These are phyloP conservation scores for Psilocybe subaeruginosa DNA, from an alignment of 768 basidiomycete species.

Conservation along the genomic window DNA sequence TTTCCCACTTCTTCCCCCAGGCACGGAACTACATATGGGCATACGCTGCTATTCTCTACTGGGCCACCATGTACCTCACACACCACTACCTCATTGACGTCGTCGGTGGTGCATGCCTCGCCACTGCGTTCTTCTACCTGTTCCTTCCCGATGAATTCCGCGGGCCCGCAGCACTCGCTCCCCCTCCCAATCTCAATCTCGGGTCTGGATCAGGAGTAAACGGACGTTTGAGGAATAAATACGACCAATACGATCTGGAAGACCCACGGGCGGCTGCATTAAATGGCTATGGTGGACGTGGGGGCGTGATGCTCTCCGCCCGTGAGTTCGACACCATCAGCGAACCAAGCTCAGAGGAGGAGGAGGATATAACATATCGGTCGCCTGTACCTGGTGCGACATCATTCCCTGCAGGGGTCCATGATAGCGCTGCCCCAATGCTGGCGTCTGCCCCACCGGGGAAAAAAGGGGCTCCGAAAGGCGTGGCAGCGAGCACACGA, in stretches of 20 bases:
- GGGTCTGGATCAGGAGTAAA: no score
- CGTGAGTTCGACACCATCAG: constrained; percentile 56
- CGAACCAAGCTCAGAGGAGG: constrained; percentile 64
- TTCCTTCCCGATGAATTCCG: constrained; percentile 84
- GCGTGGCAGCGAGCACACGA: constrained; percentile 23
- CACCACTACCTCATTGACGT: constrained; percentile 99
- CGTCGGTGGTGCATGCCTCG: constrained; percentile 90
- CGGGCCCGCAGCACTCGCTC: constrained; percentile 50
- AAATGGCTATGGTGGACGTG: constrained; percentile 23
- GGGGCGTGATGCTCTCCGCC: constrained; percentile 39
- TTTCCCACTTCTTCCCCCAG: constrained; percentile 93
- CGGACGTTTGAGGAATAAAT: constrained; percentile 53
- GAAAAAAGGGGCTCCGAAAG: constrained; percentile 21
- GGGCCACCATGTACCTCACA: constrained; percentile 98
- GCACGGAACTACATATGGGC: constrained; percentile 71
- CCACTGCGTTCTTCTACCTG: constrained; percentile 85
- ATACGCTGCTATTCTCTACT: constrained; percentile 88
- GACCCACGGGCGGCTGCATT: constrained; percentile 43
- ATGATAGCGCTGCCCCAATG: constrained; percentile 1
- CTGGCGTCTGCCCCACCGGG: constrained; percentile 13
- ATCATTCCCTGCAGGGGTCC: constrained; percentile 16
- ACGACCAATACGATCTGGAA: constrained; percentile 79
- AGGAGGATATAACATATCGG: constrained; percentile 70
- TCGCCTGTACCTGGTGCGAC: constrained; percentile 55
- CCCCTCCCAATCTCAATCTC: constrained; percentile 44